Evolutionary conservation across 192 early-diverging fungal species (phyloP), one percentile per base, ranked within the genome.

Genomic region (Glomus cerebriforme): DNA sequence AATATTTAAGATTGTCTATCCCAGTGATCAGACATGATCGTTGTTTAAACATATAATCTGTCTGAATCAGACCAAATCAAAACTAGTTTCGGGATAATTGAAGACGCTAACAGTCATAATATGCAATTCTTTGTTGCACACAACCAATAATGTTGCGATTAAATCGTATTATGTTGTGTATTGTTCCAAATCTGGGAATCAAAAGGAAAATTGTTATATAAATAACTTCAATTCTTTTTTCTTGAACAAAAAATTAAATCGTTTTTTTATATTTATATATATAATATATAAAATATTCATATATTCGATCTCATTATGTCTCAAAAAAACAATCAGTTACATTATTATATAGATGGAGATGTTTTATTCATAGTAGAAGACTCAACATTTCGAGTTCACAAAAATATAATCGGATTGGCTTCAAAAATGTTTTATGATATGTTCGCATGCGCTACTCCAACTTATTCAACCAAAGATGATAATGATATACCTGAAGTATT

Each of bases 331-430:
- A 73, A 27, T 58, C 13, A 58, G 4, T 22, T 73, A 29, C 72
- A 73, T 58, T 73, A 73, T 73, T 59, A 73, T 73, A 7, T 39
- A 17, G 72, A 73, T 24, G 72, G 72, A 2, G 72, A 73, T 59
- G 27, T 73, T 49, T 27, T 58, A 73, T 12, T 73, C 6, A 34
- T 73, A 31, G 72, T 59, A n/a, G 47, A 54, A 19, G 24, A 59
- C 12, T 59, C 54, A 73, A 59, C 6, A 59, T 73, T 73, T 73
- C 45, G 26, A 2, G 10, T 73, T 7, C 72, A 73, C 29, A 49
- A 58, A 58, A 73, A 26, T 27, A 59, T 73, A 27, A 47, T 73
- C 12, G 43, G 27, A 17, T 49, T 58, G 5, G 72, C 72, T 34
- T 73, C 72, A 58, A 59, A 47, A 34, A 19, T 73, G 27, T 73